Evolutionary conservation across 208 protist species (phyloP).

Genomic region (Trypanosoma mega): DNA sequence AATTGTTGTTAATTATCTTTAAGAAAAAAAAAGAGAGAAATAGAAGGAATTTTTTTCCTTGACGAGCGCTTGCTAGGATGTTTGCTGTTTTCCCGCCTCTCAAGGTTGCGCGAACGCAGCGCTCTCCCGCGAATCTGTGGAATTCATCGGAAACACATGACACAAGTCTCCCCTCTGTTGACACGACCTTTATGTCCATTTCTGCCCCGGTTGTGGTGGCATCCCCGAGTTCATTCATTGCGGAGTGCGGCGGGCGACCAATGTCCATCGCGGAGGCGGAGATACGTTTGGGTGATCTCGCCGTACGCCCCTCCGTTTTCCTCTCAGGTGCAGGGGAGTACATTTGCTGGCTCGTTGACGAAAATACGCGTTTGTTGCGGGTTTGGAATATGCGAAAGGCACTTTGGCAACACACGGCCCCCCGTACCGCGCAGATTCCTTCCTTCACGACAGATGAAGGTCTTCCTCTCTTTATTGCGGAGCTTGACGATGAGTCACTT

Average conservation of each 20-base stretch:
- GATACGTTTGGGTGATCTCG: conserved; percentile 15
- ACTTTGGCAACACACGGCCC: conserved; percentile 46
- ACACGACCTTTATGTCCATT: no score
- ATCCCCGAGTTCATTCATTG: conserved; percentile 4
- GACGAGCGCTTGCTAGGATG: conserved; percentile 21
- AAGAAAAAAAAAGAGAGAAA: neutral
- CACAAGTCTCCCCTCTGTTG: neutral
- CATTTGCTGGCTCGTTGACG: conserved; percentile 78
- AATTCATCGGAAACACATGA: neutral
- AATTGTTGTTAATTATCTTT: neutral
- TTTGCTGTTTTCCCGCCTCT: conserved; percentile 54
- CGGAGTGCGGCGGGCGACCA: conserved; percentile 15
- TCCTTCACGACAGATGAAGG: conserved; percentile 60
- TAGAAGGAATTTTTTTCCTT: conserved; percentile 4
- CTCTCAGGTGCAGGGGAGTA: conserved; percentile 65
- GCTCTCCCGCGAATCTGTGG: conserved; percentile 21
- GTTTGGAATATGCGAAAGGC: conserved; percentile 65
- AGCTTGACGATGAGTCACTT: conserved; percentile 74
- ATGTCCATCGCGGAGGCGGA: conserved; percentile 27
- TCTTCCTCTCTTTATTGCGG: conserved; percentile 67
- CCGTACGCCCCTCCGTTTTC: conserved; percentile 32
- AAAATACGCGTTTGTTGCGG: conserved; percentile 60
- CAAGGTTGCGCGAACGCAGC: conserved; percentile 79
- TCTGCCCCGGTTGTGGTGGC: neutral
- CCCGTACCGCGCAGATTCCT: conserved; percentile 63